Base-by-base conservation (phyloP, 306 rosid genomes). In the Cicer cuneatum region DNA sequence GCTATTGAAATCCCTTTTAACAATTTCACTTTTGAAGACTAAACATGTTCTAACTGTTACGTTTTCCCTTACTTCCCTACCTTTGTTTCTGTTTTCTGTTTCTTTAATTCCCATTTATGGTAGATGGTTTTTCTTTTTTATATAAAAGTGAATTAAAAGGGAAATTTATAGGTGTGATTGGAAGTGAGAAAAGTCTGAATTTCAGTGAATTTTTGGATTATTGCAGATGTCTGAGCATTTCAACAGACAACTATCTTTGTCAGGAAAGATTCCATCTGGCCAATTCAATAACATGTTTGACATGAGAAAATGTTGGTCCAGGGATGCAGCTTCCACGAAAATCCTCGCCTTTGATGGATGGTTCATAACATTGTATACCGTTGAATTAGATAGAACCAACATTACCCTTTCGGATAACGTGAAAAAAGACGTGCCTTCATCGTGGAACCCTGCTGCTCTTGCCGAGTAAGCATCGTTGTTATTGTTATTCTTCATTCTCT, bases 231-330 rank as follows among this genome's bases (percentile, higher is more conserved):
- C 97, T 8, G 94, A 89, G 87, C 94, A 68, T 57, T 84, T 82
- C 83, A 93, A 93, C 72, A 83, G 85, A 73, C 87, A 87, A 13
- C 47, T 87, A 47, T 83, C 87, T 18, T 71, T 93, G 63, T 78
- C 86, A 1, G 97, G 96, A 7, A 93, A 93, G 75, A 93, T 93
- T 70, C 98, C 98, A 9, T 84, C 91, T 1, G 98, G 97, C 51
- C 24, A 72, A 71, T 93, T 91, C 80, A 93, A 93, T 75, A 15
- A 72, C 7, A 87, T 88, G 92, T 90, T 93, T 68, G 85, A 81
- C 72, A 88, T 88, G 88, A 85, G 77, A 65, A 86, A 87, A 42
- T 35, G 84, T 80, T 93, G 97, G 97, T 82, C 87, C 54, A 88
- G 81, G 78, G 98, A 91, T 80, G 97, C 90, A 70, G 82, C 92